Evolutionary conservation across 495 filamentous ascomycete genomes (phyloP), one percentile per base, ranked within the genome.

Genomic region (Darksidea phi): DNA sequence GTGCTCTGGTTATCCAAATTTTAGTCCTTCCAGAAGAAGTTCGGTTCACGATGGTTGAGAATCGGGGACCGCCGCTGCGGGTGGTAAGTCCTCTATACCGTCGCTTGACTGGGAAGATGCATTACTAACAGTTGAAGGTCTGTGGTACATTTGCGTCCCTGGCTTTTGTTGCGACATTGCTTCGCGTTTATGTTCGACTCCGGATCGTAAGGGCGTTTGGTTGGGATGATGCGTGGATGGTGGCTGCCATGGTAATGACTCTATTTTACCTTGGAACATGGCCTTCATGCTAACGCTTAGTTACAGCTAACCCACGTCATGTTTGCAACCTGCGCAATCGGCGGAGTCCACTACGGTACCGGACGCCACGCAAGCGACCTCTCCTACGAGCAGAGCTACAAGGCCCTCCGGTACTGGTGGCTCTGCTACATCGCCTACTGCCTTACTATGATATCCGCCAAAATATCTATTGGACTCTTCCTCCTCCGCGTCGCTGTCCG

Each of bases 381-480:
- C 2, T 6, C 43, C 1, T 6, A 20, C 5, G 60, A 64, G 32
- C n/a, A 1, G 8, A 58, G 51, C 6, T 52, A 23, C 54, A 57
- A 45, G n/a, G 60, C 60, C 1, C 21, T 51, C 36, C 48, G 59
- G 46, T 62, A 41, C 26, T 62, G 59, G 59, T 62, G 51, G 50
- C 41, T 48, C 17, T 62, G 59, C 51, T 62, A 62, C 43, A 25
- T 62, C 21, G 23, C 59, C 15, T 62, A 55, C 21, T 54, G 38
- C 26, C 18, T 37, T 6, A 49, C 75, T 1, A 77, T 75, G 12
- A 67, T 73, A 24, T 64, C 73, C 15, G 67, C 73, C 25, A 72
- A 77, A 10, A 57, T 74, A 8, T 75, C 76, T 2, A 72, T 79
- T 42, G 72, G 72, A 20, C 60, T 77, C 5, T 76, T 78, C 50